Evolutionary conservation across 257 asterid species (phyloP).

Genomic region (Solanum neorickii): DNA sequence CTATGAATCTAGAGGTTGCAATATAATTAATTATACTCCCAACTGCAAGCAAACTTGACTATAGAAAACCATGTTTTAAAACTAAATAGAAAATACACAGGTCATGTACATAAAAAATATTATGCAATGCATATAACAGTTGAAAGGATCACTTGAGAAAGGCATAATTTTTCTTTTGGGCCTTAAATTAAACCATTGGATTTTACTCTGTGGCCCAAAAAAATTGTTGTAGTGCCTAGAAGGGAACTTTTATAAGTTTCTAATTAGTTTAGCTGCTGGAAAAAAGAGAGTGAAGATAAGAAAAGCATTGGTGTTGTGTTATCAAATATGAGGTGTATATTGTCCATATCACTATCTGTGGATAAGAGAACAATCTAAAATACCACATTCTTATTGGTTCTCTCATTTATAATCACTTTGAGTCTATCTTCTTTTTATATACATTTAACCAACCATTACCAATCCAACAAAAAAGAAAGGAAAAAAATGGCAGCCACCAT

Average conservation of each 20-base stretch:
- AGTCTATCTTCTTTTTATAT: constrained; percentile 5
- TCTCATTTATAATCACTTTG: neutral
- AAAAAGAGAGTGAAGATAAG: constrained; percentile 21
- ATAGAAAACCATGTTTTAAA: neutral
- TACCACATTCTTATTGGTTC: constrained; percentile 30
- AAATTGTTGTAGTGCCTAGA: neutral
- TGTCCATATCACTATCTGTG: constrained; percentile 26
- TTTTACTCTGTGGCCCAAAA: neutral
- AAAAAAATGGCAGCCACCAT: constrained; percentile 56
- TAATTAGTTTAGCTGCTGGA: neutral
- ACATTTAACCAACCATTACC: neutral
- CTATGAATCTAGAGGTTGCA: neutral
- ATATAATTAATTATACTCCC: neutral
- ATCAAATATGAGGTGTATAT: constrained; percentile 40
- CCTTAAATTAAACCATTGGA: neutral
- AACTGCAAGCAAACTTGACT: neutral
- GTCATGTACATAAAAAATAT: neutral
- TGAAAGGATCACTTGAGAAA: neutral
- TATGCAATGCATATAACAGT: neutral
- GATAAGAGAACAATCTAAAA: constrained; percentile 63
- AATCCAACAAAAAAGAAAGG: too few species aligned
- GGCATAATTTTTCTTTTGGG: neutral
- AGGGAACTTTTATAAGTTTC: neutral
- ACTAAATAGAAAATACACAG: neutral
- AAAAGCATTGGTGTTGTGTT: constrained; percentile 30